Evolutionary conservation across 805 yeast genomes (phyloP).

Genomic region (Metschnikowia chrysomelidarum): DNA sequence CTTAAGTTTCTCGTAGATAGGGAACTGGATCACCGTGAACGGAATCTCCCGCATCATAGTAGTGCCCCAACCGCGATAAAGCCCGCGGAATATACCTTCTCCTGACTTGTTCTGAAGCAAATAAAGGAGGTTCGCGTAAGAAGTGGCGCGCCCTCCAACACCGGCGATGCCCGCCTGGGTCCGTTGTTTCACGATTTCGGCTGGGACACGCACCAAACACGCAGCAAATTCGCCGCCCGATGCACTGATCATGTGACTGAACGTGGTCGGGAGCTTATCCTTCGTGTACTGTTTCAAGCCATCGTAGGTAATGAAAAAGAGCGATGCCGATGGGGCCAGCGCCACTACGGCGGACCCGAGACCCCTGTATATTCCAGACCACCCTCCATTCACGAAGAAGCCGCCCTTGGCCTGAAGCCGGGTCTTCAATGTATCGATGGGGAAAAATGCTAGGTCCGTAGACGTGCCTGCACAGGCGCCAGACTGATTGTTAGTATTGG

Average conservation of each 20-base stretch:
- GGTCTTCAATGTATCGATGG: slow-evolving; percentile 93
- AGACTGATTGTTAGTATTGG: too few relatives aligned
- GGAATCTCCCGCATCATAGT: slow-evolving; percentile 96
- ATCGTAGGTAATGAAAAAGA: slow-evolving; percentile 73
- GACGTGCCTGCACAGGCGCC: slow-evolving; percentile 98
- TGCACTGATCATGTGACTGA: slow-evolving; percentile 83
- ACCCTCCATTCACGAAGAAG: slow-evolving; percentile 89
- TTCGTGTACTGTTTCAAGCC: slow-evolving; percentile 51
- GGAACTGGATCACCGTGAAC: slow-evolving; percentile 93
- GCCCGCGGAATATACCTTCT: slow-evolving; percentile 73
- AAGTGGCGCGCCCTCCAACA: slow-evolving; percentile 45
- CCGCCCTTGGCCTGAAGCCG: slow-evolving; percentile 95
- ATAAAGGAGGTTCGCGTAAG: slow-evolving; percentile 64
- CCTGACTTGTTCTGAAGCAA: slow-evolving; percentile 65
- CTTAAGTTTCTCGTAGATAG: slow-evolving; percentile 84
- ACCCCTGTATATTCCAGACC: slow-evolving; percentile 87
- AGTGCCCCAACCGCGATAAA: slow-evolving; percentile 91
- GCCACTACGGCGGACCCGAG: slow-evolving; percentile 92
- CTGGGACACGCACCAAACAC: slow-evolving; percentile 92
- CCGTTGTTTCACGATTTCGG: slow-evolving; percentile 93
- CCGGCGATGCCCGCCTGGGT: slow-evolving; percentile 60
- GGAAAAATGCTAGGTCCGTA: slow-evolving; percentile 92
- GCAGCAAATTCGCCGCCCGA: slow-evolving; percentile 91
- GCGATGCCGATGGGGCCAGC: slow-evolving; percentile 72
- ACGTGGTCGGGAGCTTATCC: slow-evolving; percentile 28